phyloP scores from a whole-genome alignment of 306 rosid genomes.

The Quercus agrifolia region DNA sequence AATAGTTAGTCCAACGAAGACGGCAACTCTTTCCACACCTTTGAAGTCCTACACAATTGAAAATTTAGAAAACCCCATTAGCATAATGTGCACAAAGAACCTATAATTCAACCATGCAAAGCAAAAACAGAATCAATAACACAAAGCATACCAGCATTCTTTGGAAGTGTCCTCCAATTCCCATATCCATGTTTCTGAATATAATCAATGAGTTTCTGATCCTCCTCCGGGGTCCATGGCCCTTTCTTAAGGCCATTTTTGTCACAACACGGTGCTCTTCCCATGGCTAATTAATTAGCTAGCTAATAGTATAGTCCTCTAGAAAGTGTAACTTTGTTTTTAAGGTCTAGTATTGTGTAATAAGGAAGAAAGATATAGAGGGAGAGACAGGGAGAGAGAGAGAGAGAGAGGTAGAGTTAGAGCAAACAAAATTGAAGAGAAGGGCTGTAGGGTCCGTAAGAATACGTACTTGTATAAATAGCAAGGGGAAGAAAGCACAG shows the following conservation, averaged over 20 bases:
- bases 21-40: conserved; percentile 99
- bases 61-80: neutral
- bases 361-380: neutral
- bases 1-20: conserved; percentile 94
- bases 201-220: conserved; percentile 67
- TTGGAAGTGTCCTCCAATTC: conserved; percentile 95
- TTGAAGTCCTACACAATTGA: conserved; percentile 53
- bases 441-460: conserved; percentile 42
- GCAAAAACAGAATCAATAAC: neutral
- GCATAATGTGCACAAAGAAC: neutral
- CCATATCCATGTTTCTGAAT: conserved; percentile 88
- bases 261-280: conserved; percentile 94
- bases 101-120: neutral
- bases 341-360: neutral
- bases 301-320: neutral
- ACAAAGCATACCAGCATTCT: conserved; percentile 75
- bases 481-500: conserved; percentile 4
- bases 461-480: conserved; percentile 53
- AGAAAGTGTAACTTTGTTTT: neutral
- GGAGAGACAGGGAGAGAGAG: neutral
- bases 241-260: conserved; percentile 92
- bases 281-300: conserved; percentile 38
- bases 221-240: conserved; percentile 95
- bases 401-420: neutral
- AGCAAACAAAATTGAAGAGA: neutral